Evolutionary conservation across 352 stramenopile species (phyloP), one percentile per base, ranked within the genome.

Genomic region (Phytophthora ramorum): DNA sequence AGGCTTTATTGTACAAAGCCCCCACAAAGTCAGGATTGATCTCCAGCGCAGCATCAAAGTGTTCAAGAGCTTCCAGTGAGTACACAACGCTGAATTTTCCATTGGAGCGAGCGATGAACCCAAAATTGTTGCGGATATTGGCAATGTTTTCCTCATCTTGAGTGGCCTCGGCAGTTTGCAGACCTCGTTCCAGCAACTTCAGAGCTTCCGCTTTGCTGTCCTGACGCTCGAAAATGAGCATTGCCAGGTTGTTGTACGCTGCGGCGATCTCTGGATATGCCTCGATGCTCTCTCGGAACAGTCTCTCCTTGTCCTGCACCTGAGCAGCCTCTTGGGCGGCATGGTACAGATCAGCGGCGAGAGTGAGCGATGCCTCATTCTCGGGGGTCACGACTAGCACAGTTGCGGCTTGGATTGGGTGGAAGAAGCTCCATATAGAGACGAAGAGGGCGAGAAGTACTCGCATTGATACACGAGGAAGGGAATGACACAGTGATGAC

Each of bases 211-310:
- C 57, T 47, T 28, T 40, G 53, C 74, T 51, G 4, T 52, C 35
- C 1, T 63, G 49, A 2, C 20, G n/a, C 1, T 81, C 54, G 16
- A 71, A 75, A 7, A 91, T 26, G 20, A 94, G 52, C 68, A 92
- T 86, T 0, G 73, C 89, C 8, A 96, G 54, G 68, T 96, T 95
- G 61, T 95, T 95, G 67, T 90, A 90, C n/a, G 87, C 77, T 5
- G 62, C 70, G 4, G 78, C 69, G 20, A 92, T 66, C 35, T 72
- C 48, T 30, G 76, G 69, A 61, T 86, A 90, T 30, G 35, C 56
- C 4, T 74, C 55, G 40, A 95, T 91, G 9, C 79, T 76, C 10
- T 71, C 51, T 40, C 72, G 71, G 35, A 87, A 86, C 13, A 83
- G 54, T n/a, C 66, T 17, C 17, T 88, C 4, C 19, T 55, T 26